Evolutionary conservation across 805 yeast species (phyloP).

Genomic region (Monosporozyma servazzii): DNA sequence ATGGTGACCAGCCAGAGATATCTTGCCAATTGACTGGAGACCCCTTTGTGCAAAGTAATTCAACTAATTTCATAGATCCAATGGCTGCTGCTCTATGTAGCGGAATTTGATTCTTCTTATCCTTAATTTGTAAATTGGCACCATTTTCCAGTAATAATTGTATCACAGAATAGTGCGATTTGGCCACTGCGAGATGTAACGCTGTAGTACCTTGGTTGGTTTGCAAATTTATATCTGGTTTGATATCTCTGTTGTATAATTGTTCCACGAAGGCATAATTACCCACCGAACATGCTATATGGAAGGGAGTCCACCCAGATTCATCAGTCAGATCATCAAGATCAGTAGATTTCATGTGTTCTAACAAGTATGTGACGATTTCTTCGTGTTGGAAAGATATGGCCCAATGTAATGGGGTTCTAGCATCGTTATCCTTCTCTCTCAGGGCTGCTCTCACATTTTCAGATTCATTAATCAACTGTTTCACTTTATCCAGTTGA

Average conservation of each 20-base stretch:
- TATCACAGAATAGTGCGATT: constrained; percentile 48
- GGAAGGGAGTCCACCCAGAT: constrained; percentile 84
- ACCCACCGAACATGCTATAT: constrained; percentile 74
- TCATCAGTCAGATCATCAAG: constrained; percentile 62
- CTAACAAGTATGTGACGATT: constrained; percentile 38
- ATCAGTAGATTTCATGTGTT: constrained; percentile 35
- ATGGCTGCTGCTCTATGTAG: constrained; percentile 76
- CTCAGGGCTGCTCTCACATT: constrained; percentile 31
- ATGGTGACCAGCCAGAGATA: constrained; percentile 67
- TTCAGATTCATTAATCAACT: constrained; percentile 43
- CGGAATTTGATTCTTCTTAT: constrained; percentile 55
- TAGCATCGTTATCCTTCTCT: constrained; percentile 56
- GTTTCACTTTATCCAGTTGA: constrained; percentile 42
- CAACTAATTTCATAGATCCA: constrained; percentile 54
- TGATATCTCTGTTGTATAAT: constrained; percentile 41
- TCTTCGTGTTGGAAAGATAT: constrained; percentile 50
- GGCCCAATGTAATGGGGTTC: constrained; percentile 89
- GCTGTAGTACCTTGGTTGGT: constrained; percentile 68
- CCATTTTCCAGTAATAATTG: constrained; percentile 45
- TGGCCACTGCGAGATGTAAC: constrained; percentile 68
- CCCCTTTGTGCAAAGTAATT: constrained; percentile 41
- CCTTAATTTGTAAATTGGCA: constrained; percentile 59
- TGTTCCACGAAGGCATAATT: constrained; percentile 41
- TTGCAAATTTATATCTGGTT: constrained; percentile 50
- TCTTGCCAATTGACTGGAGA: constrained; percentile 66